Conservation (phyloP, 2,329 filamentous ascomycete genomes). For the Penicillium nordicum region DNA sequence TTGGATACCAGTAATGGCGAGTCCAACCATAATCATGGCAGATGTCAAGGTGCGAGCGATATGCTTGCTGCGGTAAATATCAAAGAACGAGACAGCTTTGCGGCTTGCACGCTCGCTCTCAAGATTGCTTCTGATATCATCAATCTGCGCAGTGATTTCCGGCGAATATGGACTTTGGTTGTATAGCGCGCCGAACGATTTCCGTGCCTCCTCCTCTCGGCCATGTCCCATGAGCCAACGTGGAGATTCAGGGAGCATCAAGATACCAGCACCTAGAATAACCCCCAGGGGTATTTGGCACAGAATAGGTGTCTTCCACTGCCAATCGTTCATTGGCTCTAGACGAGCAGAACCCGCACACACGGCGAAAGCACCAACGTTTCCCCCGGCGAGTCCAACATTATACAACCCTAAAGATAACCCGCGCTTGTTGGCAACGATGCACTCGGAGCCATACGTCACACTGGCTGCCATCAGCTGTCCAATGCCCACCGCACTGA, state of each 20-base stretch:
- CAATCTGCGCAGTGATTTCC: constrained; percentile 23
- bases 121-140: constrained; percentile 25
- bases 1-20: constrained; percentile 25
- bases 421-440: constrained; percentile 23
- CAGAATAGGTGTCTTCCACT: constrained; percentile 31
- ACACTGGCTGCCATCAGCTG: constrained; percentile 18
- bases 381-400: constrained; percentile 26
- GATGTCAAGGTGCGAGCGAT: constrained; percentile 23
- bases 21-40: constrained; percentile 25
- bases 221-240: constrained; percentile 25
- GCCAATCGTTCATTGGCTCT: constrained; percentile 24
- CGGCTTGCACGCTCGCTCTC: constrained; percentile 17
- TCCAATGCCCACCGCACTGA: constrained; percentile 24
- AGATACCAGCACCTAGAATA: constrained; percentile 23
- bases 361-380: constrained; percentile 26
- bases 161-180: constrained; percentile 19
- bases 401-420: constrained; percentile 25
- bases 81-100: constrained; percentile 17
- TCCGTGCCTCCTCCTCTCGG: constrained; percentile 21
- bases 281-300: constrained; percentile 30
- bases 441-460: constrained; percentile 26
- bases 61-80: constrained; percentile 24
- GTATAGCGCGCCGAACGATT: constrained; percentile 22
- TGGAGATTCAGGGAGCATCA: constrained; percentile 28
- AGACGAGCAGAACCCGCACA: constrained; percentile 26